Evolutionary conservation across 768 basidiomycete genomes (phyloP).

Genomic region (Gloeopeniophorella convolvens): DNA sequence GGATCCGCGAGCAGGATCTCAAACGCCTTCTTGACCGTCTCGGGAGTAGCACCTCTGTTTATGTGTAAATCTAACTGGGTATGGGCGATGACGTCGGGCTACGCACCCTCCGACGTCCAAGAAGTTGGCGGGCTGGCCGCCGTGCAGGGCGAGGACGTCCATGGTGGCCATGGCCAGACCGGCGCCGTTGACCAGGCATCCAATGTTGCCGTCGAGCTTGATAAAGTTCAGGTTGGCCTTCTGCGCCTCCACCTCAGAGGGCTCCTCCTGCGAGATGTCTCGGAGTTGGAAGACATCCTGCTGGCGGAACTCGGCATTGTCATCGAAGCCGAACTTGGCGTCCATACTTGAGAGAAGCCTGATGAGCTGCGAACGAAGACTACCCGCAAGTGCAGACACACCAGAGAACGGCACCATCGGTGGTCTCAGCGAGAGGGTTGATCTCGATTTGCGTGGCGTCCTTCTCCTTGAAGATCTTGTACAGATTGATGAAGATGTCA

Average conservation of each 20-base stretch:
- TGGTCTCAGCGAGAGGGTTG: slow-evolving; percentile 92
- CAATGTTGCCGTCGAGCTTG: slow-evolving; percentile 95
- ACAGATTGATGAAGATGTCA: slow-evolving; percentile 88
- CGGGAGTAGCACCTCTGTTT: slow-evolving; percentile 89
- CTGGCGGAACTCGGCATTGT: slow-evolving; percentile 98
- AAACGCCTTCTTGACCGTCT: slow-evolving; percentile 99
- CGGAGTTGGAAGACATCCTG: slow-evolving; percentile 82
- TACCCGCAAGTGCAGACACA: slow-evolving; percentile 33
- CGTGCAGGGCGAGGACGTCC: slow-evolving; percentile 96
- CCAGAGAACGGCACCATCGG: slow-evolving; percentile 91
- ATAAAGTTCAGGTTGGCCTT: slow-evolving; percentile 96
- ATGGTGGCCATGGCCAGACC: slow-evolving; percentile 99
- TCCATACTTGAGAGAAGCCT: slow-evolving; percentile 75
- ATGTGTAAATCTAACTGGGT: slow-evolving; percentile 3
- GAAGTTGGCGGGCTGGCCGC: slow-evolving; percentile 97
- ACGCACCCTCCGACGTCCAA: slow-evolving; percentile 91
- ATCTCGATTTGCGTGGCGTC: slow-evolving; percentile 99
- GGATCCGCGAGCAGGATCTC: slow-evolving; percentile 87
- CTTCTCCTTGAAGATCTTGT: slow-evolving; percentile 97
- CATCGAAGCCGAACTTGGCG: slow-evolving; percentile 99
- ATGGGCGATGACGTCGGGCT: slow-evolving; percentile 1
- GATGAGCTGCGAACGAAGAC: slow-evolving; percentile 6
- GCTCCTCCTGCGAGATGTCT: slow-evolving; percentile 92
- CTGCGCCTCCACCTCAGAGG: slow-evolving; percentile 96
- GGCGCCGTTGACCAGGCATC: slow-evolving; percentile 97